A percentile compares a stretch with the other conserved stretches of the same genome.
These are phyloP conservation scores for Fagopyrum esculentum DNA, from an alignment of 148 eudicot genomes.

Conservation along the genomic window DNA sequence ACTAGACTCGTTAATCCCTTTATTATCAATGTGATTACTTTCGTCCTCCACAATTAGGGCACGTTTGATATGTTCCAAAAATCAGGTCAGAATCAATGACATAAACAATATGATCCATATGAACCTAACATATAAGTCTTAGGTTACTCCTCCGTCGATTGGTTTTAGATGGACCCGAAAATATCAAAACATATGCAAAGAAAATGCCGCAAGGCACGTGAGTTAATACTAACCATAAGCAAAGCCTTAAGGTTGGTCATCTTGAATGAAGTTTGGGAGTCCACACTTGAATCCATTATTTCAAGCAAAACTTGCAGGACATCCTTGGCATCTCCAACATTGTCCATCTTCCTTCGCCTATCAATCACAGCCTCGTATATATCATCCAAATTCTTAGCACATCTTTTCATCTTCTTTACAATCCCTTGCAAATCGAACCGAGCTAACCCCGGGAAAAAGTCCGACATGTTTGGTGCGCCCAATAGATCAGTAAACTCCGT, in stretches of 20 bases:
- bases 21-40: no score
- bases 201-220: no score
- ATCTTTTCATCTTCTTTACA: conserved; percentile 3
- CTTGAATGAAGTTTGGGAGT: conserved; percentile 27
- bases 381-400: neutral
- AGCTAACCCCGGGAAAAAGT: neutral
- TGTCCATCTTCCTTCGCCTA: conserved; percentile 17
- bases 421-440: conserved; percentile 17
- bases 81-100: no score
- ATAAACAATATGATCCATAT: no score
- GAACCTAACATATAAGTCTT: no score
- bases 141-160: no score
- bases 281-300: conserved; percentile 33
- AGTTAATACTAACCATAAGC: conserved; percentile 26
- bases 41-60: no score
- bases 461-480: conserved; percentile 15
- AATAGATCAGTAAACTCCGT: conserved; percentile 15
- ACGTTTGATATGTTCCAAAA: no score
- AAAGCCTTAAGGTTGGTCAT: conserved; percentile 54
- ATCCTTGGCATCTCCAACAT: conserved; percentile 22
- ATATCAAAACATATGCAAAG: no score
- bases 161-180: no score
- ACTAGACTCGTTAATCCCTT: no score
- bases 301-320: conserved; percentile 46
- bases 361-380: conserved; percentile 34